Conservation (phyloP, 495 filamentous ascomycete species). For the Extremus antarcticus region DNA sequence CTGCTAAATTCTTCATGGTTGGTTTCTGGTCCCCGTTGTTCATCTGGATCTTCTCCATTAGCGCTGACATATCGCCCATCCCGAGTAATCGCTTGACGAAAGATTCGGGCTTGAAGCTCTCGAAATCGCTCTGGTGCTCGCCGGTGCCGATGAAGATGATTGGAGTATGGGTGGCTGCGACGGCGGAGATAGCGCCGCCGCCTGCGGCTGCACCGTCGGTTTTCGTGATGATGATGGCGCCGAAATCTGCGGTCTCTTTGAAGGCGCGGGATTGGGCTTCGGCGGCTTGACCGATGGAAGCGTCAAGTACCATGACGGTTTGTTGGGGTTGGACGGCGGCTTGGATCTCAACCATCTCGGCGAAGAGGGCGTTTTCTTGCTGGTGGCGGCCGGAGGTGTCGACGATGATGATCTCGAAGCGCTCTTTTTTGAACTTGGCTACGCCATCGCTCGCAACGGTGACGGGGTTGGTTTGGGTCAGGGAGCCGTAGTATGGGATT, state of each 20-base stretch:
- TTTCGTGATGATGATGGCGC: conserved; percentile 98
- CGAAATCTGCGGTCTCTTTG: conserved; percentile 95
- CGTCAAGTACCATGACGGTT: conserved; percentile 96
- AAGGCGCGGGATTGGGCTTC: conserved; percentile 92
- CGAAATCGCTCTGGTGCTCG: conserved; percentile 91
- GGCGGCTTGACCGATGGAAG: conserved; percentile 89
- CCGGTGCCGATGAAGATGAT: conserved; percentile 97
- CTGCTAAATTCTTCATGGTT: conserved; percentile 95
- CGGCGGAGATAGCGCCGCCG: conserved; percentile 95
- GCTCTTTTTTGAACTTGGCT: conserved; percentile 97
- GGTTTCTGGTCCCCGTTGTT: conserved; percentile 96
- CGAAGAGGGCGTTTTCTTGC: conserved; percentile 90
- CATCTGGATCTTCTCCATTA: conserved; percentile 96
- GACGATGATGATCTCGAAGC: conserved; percentile 96
- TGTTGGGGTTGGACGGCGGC: conserved; percentile 84
- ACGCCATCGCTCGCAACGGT: conserved; percentile 89
- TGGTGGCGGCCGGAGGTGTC: conserved; percentile 91
- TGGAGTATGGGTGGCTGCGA: conserved; percentile 90
- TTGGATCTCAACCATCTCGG: conserved; percentile 97
- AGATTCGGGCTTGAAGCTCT: conserved; percentile 79
- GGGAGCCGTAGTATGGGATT: conserved; percentile 93
- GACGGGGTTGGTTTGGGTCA: conserved; percentile 92
- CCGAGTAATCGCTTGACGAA: conserved; percentile 88
- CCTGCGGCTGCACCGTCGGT: conserved; percentile 92
- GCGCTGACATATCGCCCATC: conserved; percentile 92